phyloP scores from a whole-genome alignment of 2,329 filamentous ascomycete genomes.

The Alternaria gansuensis region DNA sequence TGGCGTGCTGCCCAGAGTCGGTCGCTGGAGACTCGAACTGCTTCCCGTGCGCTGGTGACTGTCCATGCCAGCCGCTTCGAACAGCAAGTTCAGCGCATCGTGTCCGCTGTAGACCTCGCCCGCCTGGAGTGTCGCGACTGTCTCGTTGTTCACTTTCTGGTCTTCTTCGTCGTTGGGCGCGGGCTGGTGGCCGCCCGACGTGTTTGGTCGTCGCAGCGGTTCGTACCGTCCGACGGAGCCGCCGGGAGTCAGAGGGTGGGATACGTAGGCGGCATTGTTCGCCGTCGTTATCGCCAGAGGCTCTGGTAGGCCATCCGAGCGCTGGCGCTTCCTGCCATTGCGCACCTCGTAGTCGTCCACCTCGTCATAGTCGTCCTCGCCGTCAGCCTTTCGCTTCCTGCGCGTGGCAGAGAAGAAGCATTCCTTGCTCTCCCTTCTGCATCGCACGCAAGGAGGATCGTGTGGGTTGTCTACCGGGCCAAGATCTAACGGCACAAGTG shows the following conservation, averaged over 20 bases:
- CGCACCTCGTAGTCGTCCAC: constrained; percentile 72
- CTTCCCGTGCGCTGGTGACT: constrained; percentile 60
- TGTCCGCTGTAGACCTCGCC: constrained; percentile 86
- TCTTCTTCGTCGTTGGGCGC: constrained; percentile 60
- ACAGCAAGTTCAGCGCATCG: constrained; percentile 89
- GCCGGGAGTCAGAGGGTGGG: constrained; percentile 70
- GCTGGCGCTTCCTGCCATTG: constrained; percentile 75
- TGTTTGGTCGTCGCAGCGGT: constrained; percentile 70
- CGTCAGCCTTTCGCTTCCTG: constrained; percentile 81
- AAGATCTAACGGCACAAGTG: constrained; percentile 10
- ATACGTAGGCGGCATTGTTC: constrained; percentile 38
- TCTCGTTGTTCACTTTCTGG: constrained; percentile 66
- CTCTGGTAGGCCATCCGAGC: constrained; percentile 57
- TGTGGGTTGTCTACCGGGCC: constrained; percentile 84
- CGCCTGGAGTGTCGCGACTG: constrained; percentile 67
- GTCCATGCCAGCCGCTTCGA: constrained; percentile 75
- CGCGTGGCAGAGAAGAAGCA: constrained; percentile 97
- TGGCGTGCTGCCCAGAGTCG: constrained; percentile 47
- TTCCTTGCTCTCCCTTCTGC: constrained; percentile 92
- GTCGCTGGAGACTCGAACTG: constrained; percentile 51
- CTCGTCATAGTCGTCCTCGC: constrained; percentile 56
- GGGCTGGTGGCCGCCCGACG: constrained; percentile 34
- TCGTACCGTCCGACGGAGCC: constrained; percentile 71
- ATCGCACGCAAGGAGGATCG: constrained; percentile 92
- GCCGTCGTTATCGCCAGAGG: constrained; percentile 32